Percentiles rank a stretch among this genome's conserved stretches.
These are phyloP conservation scores for Yarrowia divulgata DNA, from an alignment of 805 yeast genomes.

Conservation along the genomic window DNA sequence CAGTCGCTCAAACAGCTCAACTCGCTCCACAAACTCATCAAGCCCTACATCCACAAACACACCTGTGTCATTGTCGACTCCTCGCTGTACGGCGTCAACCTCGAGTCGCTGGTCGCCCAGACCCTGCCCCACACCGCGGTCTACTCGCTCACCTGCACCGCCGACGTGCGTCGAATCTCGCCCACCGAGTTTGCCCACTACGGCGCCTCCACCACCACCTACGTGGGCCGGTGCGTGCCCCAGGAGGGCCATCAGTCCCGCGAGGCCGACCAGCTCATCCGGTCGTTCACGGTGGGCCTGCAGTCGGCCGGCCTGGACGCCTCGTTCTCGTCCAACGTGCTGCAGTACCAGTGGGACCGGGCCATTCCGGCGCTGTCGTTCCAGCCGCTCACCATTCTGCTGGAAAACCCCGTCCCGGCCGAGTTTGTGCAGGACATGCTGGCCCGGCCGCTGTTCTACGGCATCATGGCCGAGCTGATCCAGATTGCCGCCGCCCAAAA, in stretches of 20 bases:
- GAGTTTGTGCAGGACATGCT: conserved; percentile 69
- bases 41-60: conserved; percentile 41
- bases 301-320: conserved; percentile 45
- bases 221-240: conserved; percentile 36
- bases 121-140: conserved; percentile 43
- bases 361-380: conserved; percentile 81
- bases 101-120: conserved; percentile 39
- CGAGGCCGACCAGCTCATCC: conserved; percentile 27
- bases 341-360: conserved; percentile 74
- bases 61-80: conserved; percentile 43
- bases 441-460: conserved; percentile 85
- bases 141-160: conserved; percentile 40
- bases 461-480: conserved; percentile 75
- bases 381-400: conserved; percentile 74
- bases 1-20: conserved; percentile 39
- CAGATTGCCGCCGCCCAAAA: conserved; percentile 63
- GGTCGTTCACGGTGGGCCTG: conserved; percentile 41
- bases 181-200: conserved; percentile 34
- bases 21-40: conserved; percentile 40
- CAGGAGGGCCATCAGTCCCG: conserved; percentile 30
- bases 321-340: conserved; percentile 39
- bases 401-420: conserved; percentile 72
- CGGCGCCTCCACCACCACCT: conserved; percentile 38
- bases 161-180: conserved; percentile 40
- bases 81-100: conserved; percentile 41